Percentiles rank a stretch among this genome's conserved stretches.
These are phyloP conservation scores for Tillandsia leiboldiana DNA, from an alignment of 176 grass and related monocot species.

Conservation along the genomic window DNA sequence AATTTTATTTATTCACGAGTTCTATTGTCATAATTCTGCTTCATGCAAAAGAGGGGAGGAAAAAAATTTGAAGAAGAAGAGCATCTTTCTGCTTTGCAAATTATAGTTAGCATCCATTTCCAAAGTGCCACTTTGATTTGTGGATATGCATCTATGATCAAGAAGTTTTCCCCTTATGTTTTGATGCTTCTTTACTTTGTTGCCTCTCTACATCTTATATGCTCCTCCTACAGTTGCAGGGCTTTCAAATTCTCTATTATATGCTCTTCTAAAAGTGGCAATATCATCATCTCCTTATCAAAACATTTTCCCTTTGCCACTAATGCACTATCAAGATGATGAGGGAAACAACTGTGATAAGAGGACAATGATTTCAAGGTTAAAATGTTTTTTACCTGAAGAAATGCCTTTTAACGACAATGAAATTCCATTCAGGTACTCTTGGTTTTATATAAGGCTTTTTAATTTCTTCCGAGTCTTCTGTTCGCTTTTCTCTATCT, in stretches of 20 bases:
- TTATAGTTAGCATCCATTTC: too few species aligned
- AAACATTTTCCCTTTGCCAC: conserved; percentile 28
- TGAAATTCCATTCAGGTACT: conserved; percentile 49
- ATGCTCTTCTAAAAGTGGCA: conserved; percentile 33
- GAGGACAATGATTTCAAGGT: conserved; percentile 23
- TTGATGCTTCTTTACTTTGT: not conserved
- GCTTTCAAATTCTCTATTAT: conserved; percentile 37
- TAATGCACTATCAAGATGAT: conserved; percentile 24
- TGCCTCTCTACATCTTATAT: conserved; percentile 12
- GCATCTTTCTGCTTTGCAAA: too few species aligned
- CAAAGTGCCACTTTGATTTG: too few species aligned
- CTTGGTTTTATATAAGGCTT: not conserved
- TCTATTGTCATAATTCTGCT: too few species aligned
- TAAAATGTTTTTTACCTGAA: conserved; percentile 28
- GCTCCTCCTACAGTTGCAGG: conserved; percentile 20
- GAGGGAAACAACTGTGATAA: conserved; percentile 22
- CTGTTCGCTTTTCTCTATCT: too few species aligned
- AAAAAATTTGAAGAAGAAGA: too few species aligned
- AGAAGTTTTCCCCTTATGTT: not conserved
- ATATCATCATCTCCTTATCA: conserved; percentile 34
- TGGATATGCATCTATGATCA: too few species aligned
- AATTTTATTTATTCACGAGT: too few species aligned
- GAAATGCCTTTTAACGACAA: conserved; percentile 18
- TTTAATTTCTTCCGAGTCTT: too few species aligned
- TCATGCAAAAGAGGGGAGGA: too few species aligned